Base-by-base conservation (phyloP, 441 rosid genomes). In the Brassica hybrid region DNA sequence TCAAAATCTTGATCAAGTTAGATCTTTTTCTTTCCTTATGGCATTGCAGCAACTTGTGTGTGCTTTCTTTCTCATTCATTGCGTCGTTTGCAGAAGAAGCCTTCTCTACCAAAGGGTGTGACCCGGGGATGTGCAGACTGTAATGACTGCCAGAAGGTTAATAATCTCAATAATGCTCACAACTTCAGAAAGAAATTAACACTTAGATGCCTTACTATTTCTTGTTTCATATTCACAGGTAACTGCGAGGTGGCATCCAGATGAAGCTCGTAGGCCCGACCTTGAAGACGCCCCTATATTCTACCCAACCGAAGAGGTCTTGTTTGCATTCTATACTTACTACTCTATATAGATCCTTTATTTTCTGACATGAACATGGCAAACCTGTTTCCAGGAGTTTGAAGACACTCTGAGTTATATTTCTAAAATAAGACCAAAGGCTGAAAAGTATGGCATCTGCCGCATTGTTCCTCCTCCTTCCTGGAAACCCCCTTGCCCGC, bases 381-480 rank as follows among this genome's bases (percentile, higher is more conserved):
- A 30, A 59, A 64, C 17, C 14, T 69, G 74, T 72, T 78, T 79
- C 59, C 84, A 96, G 99, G 99, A 96, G 84, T 96, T 96, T 87
- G 93, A 87, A 86, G 98, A 96, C 86, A 86, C 99, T 67, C 80
- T 94, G 75, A 91, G 62, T 77, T 96, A 94, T 70, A 94, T 96
- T 71, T 88, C 93, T 76, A 88, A 89, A 74, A 93, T 94, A 76
- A 89, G 97, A 73, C 88, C 85, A 3, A 76, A 79, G 84, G 99
- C 99, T 61, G 99, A 96, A 84, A 87, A 82, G 61, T 93, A 88
- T 89, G 99, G 99, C 73, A 93, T 96, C 73, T 94, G 99, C 82
- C 98, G 98, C 74, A 91, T 96, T 78, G 97, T 96, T 81, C 99
- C 99, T 77, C 98, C 99, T 65, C 77, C 91, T 65, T 90, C 97